Evolutionary conservation across 192 early-diverging fungal genomes (phyloP).

Genomic region (Fimicolochytrium jonesii): DNA sequence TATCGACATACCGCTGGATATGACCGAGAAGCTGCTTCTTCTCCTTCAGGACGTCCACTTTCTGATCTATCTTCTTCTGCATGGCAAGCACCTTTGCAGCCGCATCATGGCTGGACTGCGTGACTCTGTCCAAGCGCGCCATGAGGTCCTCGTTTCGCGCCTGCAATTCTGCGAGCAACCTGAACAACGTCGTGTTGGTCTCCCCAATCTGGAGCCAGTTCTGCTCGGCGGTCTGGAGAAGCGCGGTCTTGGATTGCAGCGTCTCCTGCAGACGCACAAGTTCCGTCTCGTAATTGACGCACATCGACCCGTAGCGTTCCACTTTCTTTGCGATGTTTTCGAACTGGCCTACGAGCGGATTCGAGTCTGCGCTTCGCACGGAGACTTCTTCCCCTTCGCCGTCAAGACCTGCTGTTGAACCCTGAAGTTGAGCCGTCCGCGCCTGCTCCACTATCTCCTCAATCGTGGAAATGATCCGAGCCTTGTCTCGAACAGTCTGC

Average conservation of each 20-base stretch:
- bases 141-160: constrained; percentile 8
- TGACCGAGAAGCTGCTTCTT: no score
- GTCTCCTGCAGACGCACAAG: background rate
- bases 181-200: constrained; percentile 3
- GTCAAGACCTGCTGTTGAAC: no score
- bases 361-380: no score
- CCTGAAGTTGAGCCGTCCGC: no score
- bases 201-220: background rate
- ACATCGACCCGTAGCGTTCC: background rate
- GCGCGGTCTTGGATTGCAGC: no score
- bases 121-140: constrained; percentile 4
- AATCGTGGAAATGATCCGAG: no score
- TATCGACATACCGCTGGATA: no score
- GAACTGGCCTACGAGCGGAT: no score
- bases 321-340: no score
- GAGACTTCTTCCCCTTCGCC: no score
- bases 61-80: constrained; percentile 15
- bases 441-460: no score
- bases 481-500: no score
- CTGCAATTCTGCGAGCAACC: background rate
- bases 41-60: background rate
- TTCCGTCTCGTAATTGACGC: constrained; percentile 7
- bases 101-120: background rate
- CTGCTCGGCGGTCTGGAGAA: background rate
- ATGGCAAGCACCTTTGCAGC: constrained; percentile 5